These are phyloP conservation scores for Ogataea corticis DNA, from an alignment of 805 yeast genomes.

Conservation along the genomic window DNA sequence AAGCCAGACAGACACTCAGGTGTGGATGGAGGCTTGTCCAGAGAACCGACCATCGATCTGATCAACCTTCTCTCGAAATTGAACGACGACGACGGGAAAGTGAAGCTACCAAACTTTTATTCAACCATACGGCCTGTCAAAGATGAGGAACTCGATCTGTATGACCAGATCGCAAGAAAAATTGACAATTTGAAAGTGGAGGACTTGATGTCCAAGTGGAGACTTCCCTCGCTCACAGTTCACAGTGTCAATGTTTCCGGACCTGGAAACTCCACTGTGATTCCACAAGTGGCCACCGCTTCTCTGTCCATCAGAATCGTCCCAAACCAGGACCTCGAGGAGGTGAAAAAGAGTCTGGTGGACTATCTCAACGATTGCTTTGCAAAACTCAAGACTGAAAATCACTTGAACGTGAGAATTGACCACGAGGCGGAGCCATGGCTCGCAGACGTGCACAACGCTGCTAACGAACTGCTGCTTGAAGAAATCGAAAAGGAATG, in stretches of 20 bases:
- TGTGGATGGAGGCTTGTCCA: slow-evolving; percentile 88
- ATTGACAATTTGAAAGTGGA: slow-evolving; percentile 35
- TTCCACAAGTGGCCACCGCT: slow-evolving; percentile 78
- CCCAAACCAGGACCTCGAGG: slow-evolving; percentile 76
- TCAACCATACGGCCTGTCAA: slow-evolving; percentile 62
- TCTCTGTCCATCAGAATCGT: slow-evolving; percentile 82
- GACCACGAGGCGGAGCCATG: slow-evolving; percentile 93
- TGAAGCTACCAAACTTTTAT: slow-evolving; percentile 68
- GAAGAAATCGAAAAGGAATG: slow-evolving; percentile 68
- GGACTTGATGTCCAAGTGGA: slow-evolving; percentile 78
- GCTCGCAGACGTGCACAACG: slow-evolving; percentile 84
- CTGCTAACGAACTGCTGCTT: slow-evolving; percentile 66
- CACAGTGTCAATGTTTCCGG: slow-evolving; percentile 87
- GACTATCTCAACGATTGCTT: slow-evolving; percentile 51
- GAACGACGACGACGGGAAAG: slow-evolving; percentile 54
- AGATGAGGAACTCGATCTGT: slow-evolving; percentile 57
- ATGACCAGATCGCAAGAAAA: slow-evolving; percentile 56
- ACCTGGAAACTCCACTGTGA: slow-evolving; percentile 85
- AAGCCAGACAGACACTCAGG: slow-evolving; percentile 93
- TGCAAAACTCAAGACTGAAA: slow-evolving; percentile 52
- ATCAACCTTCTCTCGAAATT: slow-evolving; percentile 69
- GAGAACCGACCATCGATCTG: slow-evolving; percentile 88
- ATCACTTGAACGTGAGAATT: slow-evolving; percentile 59
- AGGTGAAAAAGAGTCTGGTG: slow-evolving; percentile 52
- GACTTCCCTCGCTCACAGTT: slow-evolving; percentile 83